phyloP scores from a whole-genome alignment of 495 filamentous ascomycete genomes.

The Penicillium ochrochloron region DNA sequence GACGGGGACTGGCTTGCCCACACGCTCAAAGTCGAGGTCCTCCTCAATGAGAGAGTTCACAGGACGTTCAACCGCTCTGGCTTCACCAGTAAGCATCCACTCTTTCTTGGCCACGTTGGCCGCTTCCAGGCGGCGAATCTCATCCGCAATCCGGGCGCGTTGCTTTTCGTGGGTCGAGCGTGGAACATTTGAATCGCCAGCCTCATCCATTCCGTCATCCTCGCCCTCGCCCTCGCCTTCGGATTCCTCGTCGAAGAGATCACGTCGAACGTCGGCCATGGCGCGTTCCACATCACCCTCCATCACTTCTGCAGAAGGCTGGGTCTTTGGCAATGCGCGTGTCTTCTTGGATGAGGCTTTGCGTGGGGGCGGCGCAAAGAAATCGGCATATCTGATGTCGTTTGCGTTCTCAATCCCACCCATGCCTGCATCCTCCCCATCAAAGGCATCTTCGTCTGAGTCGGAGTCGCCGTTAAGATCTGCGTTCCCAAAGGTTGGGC shows the following conservation, averaged over 20 bases:
- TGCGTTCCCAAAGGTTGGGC: conserved; percentile 76
- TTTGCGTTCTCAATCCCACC: conserved; percentile 72
- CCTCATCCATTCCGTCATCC: conserved; percentile 42
- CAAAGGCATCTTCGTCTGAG: conserved; percentile 54
- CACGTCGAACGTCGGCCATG: conserved; percentile 88
- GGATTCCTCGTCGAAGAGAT: conserved; percentile 70
- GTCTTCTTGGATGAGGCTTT: conserved; percentile 61
- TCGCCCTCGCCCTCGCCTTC: conserved; percentile 52
- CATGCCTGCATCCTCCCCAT: conserved; percentile 48
- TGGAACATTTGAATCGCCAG: conserved; percentile 55
- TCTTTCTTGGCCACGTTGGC: conserved; percentile 88
- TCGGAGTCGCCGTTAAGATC: conserved; percentile 64
- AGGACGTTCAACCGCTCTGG: conserved; percentile 77
- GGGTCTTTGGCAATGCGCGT: conserved; percentile 55
- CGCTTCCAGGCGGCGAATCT: conserved; percentile 88
- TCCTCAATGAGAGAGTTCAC: conserved; percentile 92
- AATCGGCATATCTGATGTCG: conserved; percentile 83
- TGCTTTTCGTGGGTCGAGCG: conserved; percentile 84
- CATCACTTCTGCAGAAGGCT: conserved; percentile 46
- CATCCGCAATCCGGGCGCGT: conserved; percentile 80
- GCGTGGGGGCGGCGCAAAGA: conserved; percentile 82
- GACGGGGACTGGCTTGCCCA: conserved; percentile 93
- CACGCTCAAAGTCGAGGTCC: conserved; percentile 92
- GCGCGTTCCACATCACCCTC: conserved; percentile 76
- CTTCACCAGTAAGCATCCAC: conserved; percentile 92